These are phyloP conservation scores for Candida golubevii DNA, from an alignment of 805 yeast genomes.

Conservation along the genomic window DNA sequence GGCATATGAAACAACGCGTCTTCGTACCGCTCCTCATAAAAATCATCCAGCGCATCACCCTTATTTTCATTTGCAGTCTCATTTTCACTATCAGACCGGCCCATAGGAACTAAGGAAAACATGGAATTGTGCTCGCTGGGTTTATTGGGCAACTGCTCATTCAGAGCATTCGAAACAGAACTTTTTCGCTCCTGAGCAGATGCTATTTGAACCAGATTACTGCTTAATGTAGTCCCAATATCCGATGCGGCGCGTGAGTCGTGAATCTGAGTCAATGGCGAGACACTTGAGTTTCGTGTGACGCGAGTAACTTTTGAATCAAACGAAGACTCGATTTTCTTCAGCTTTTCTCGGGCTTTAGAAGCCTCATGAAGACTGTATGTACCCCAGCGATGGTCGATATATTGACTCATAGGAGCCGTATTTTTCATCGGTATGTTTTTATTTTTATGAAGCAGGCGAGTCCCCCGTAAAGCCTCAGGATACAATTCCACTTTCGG, in stretches of 20 bases:
- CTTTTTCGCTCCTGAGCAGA: too few species aligned
- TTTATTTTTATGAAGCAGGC: slow-evolving; percentile 4
- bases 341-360: neutral
- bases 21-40: slow-evolving; percentile 1
- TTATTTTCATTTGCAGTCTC: slow-evolving; percentile 17
- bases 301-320: neutral
- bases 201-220: too few species aligned
- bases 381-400: slow-evolving; percentile 4
- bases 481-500: neutral
- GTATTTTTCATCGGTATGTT: slow-evolving; percentile 13
- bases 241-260: neutral
- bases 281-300: slow-evolving; percentile 5
- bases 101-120: slow-evolving; percentile 6
- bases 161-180: too few species aligned
- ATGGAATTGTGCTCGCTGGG: slow-evolving; percentile 2
- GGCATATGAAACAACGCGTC: slow-evolving; percentile 4
- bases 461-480: too few species aligned
- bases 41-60: slow-evolving; percentile 6
- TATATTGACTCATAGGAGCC: neutral
- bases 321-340: neutral
- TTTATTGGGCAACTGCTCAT: neutral
- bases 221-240: too few species aligned
- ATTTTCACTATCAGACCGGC: slow-evolving; percentile 24
- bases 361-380: slow-evolving; percentile 2
- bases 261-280: slow-evolving; percentile 12